phyloP scores from a whole-genome alignment of 257 asterid genomes.

The Voacanga thouarsii region DNA sequence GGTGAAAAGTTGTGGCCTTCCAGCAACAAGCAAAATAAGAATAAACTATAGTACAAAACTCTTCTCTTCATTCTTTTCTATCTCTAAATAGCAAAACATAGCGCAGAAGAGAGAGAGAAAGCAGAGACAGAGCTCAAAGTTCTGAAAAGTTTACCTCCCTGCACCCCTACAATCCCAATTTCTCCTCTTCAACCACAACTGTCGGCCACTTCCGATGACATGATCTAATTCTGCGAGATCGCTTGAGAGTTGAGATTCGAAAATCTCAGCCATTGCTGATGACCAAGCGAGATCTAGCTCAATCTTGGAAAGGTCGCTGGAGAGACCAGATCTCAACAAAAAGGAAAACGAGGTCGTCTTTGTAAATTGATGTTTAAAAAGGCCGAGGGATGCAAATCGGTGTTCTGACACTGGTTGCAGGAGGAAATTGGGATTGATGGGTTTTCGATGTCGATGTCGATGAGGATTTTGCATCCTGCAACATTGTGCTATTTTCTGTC shows the following conservation, averaged over 20 bases:
- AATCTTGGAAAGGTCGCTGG: slow-evolving; percentile 24
- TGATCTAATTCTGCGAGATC: slow-evolving; percentile 20
- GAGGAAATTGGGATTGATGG: slow-evolving; percentile 62
- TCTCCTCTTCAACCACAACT: slow-evolving; percentile 34
- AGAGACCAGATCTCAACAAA: slow-evolving; percentile 35
- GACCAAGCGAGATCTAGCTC: slow-evolving; percentile 35
- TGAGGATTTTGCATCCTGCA: no score
- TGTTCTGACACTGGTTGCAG: slow-evolving; percentile 67
- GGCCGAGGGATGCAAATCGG: slow-evolving; percentile 54
- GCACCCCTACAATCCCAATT: slow-evolving; percentile 40
- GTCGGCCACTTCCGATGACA: slow-evolving; percentile 28
- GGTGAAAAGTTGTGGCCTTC: no score
- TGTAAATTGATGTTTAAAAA: no score
- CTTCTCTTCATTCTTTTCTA: not conserved
- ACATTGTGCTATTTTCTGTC: slow-evolving; percentile 73
- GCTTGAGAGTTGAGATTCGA: slow-evolving; percentile 44
- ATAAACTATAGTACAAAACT: not conserved
- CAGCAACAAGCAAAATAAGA: no score
- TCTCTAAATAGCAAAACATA: slow-evolving; percentile 32
- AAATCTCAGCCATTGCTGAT: slow-evolving; percentile 13
- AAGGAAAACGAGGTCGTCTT: no score
- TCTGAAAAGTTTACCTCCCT: slow-evolving; percentile 41
- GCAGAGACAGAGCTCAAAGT: slow-evolving; percentile 71
- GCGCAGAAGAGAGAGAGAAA: slow-evolving; percentile 70
- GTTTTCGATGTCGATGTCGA: slow-evolving; percentile 75